Percentiles rank a stretch among this genome's conserved stretches.
Conservation (phyloP, 148 eudicot species). For the Cornus controversa region DNA sequence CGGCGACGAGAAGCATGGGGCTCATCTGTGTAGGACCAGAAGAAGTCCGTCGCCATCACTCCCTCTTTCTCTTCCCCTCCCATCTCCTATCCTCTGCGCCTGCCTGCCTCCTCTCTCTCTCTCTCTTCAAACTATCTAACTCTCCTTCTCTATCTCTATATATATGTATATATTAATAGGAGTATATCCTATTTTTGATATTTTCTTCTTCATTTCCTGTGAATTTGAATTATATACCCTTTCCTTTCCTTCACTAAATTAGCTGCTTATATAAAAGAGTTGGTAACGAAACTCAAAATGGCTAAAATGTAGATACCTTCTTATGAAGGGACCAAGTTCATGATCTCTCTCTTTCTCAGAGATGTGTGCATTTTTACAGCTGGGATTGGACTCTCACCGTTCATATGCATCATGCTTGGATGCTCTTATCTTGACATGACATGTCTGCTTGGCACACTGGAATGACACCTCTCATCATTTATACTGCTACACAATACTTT, state of each 20-base stretch:
- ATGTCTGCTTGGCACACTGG: too few species aligned
- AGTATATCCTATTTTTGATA: too few species aligned
- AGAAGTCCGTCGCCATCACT: constrained; percentile 76
- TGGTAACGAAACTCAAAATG: too few species aligned
- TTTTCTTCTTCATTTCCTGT: too few species aligned
- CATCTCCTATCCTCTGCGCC: background rate
- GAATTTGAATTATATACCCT: too few species aligned
- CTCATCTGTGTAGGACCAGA: constrained; percentile 95
- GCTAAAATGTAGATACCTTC: background rate
- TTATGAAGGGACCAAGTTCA: background rate
- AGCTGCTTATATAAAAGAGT: background rate
- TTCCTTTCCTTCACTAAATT: too few species aligned
- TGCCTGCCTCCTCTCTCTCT: constrained; percentile 9
- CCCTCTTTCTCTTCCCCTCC: constrained; percentile 29
- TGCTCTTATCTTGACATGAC: too few species aligned
- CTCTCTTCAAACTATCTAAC: too few species aligned
- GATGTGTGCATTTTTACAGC: background rate
- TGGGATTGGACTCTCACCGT: too few species aligned
- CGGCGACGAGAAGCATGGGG: constrained; percentile 84
- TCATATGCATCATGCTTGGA: too few species aligned
- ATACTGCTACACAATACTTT: too few species aligned
- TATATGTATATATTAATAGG: background rate
- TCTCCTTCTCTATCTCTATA: background rate
- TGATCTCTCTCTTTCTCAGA: background rate
- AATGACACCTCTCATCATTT: too few species aligned